phyloP scores from a whole-genome alignment of 1,284 basidiomycete genomes.

The Fomes fomentarius region DNA sequence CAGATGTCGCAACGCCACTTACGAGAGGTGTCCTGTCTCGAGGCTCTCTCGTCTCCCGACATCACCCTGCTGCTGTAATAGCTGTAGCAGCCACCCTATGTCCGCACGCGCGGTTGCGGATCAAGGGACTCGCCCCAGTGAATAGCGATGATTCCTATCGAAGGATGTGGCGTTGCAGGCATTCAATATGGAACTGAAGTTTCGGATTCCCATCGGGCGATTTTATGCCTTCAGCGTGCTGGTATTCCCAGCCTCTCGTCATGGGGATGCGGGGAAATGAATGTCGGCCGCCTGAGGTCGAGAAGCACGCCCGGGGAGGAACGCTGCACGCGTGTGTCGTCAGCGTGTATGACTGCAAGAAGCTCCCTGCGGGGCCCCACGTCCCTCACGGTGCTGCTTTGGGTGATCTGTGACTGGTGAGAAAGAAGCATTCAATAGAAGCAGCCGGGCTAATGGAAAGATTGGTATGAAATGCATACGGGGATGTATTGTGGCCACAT shows the following conservation, averaged over 20 bases:
- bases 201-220: background rate
- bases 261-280: conserved; percentile 1
- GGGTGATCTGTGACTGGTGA: too few relatives aligned
- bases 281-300: background rate
- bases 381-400: background rate
- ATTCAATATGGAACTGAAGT: too few relatives aligned
- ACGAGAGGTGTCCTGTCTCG: background rate
- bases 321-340: too few relatives aligned
- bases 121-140: background rate
- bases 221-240: background rate
- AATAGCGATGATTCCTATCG: background rate
- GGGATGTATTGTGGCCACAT: background rate
- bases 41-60: too few relatives aligned
- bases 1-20: background rate
- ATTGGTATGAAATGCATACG: conserved; percentile 1
- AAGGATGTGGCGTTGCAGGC: background rate
- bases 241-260: background rate
- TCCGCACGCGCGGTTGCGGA: background rate
- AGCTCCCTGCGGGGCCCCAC: conserved; percentile 9
- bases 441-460: background rate
- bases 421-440: too few relatives aligned
- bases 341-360: conserved; percentile 2
- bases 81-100: background rate
- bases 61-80: too few relatives aligned
- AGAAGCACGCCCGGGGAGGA: too few relatives aligned